Evolutionary conservation across 306 rosid genomes (phyloP).

Genomic region (Cicer pinnatifidum): DNA sequence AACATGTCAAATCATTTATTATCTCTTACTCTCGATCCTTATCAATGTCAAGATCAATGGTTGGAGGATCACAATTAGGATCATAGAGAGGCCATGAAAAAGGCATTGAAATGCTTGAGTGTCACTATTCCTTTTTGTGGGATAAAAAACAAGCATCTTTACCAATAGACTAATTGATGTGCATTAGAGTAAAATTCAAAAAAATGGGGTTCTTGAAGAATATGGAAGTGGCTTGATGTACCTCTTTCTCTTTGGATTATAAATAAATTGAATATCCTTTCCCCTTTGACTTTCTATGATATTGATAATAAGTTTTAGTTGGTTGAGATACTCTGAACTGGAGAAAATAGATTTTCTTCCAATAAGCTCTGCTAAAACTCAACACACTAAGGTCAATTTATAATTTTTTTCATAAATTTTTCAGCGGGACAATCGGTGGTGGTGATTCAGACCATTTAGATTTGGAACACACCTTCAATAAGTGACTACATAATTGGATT

Average conservation of each 20-base stretch:
- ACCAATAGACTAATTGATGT: slow-evolving; percentile 76
- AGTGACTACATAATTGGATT: too few species aligned
- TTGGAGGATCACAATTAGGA: slow-evolving; percentile 71
- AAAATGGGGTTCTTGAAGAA: slow-evolving; percentile 64
- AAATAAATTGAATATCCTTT: slow-evolving; percentile 83
- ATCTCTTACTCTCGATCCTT: slow-evolving; percentile 87
- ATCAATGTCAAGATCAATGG: slow-evolving; percentile 85
- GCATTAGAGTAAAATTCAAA: slow-evolving; percentile 72
- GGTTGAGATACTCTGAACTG: slow-evolving; percentile 89
- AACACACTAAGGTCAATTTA: slow-evolving; percentile 53
- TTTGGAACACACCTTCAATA: too few species aligned
- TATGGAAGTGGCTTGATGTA: slow-evolving; percentile 68
- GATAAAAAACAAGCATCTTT: slow-evolving; percentile 94
- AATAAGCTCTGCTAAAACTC: slow-evolving; percentile 94
- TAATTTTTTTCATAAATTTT: too few species aligned
- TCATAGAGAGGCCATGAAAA: slow-evolving; percentile 80
- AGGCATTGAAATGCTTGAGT: slow-evolving; percentile 88
- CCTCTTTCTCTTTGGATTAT: slow-evolving; percentile 79
- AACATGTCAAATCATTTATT: slow-evolving; percentile 97
- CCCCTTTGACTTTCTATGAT: slow-evolving; percentile 90
- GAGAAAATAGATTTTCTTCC: slow-evolving; percentile 90
- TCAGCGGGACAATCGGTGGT: too few species aligned
- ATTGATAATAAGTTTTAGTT: slow-evolving; percentile 79
- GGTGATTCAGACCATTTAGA: too few species aligned
- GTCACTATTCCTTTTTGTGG: slow-evolving; percentile 88